These are phyloP conservation scores for Backusella tarrabulga DNA, from an alignment of 192 early-diverging fungal species.

Conservation along the genomic window DNA sequence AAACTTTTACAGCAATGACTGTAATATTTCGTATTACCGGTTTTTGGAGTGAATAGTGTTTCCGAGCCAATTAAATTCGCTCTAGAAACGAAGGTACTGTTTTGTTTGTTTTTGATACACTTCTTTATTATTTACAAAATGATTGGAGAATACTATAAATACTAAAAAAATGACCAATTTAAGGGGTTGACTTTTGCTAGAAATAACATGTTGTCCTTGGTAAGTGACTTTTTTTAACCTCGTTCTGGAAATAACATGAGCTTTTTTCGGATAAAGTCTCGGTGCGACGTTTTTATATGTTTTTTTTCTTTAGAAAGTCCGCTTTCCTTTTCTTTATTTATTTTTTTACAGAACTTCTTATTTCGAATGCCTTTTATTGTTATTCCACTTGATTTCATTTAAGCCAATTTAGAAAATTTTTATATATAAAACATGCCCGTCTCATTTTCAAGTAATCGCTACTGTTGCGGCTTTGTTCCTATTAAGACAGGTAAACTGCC, in stretches of 20 bases:
- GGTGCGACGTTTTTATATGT: not conserved
- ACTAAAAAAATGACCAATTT: not conserved
- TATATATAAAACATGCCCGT: not conserved
- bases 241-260: not conserved
- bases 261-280: not conserved
- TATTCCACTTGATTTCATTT: not conserved
- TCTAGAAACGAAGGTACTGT: not conserved
- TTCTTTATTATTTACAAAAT: not conserved
- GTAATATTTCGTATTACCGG: not conserved
- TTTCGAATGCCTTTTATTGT: not conserved
- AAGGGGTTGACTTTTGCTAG: not conserved
- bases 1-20: not conserved
- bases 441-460: not conserved
- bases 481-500: slow-evolving; percentile 20
- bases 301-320: not conserved
- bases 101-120: not conserved
- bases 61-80: not conserved
- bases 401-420: not conserved
- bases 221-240: not conserved
- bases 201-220: not conserved
- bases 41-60: not conserved
- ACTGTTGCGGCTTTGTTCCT: slow-evolving; percentile 15
- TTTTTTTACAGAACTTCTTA: not conserved
- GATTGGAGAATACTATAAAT: not conserved
- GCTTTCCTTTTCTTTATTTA: not conserved